phyloP scores from a whole-genome alignment of 1,139 yeast genomes.

The Protomyces inouyei region DNA sequence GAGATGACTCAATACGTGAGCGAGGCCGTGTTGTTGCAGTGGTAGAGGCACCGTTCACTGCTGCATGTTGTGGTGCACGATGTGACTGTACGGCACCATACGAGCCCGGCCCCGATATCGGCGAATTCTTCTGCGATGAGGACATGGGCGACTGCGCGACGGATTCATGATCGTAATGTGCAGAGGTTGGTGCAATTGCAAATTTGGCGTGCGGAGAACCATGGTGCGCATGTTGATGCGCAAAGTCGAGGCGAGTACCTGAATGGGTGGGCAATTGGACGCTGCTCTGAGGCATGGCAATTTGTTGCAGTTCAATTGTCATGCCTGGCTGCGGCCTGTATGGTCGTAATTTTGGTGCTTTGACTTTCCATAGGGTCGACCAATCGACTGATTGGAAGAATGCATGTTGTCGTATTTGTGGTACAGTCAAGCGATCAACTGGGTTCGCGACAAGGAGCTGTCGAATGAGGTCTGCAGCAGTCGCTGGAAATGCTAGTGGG shows the following conservation, averaged over 20 bases:
- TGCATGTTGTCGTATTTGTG: slow-evolving; percentile 63
- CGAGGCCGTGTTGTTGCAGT: background rate
- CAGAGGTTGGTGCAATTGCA: background rate
- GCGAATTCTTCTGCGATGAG: background rate
- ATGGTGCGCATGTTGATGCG: background rate
- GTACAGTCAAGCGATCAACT: slow-evolving; percentile 56
- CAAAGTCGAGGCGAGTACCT: background rate
- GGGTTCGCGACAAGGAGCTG: slow-evolving; percentile 64
- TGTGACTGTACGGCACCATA: background rate
- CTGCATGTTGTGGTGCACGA: background rate
- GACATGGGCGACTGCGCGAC: background rate
- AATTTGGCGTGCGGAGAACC: background rate
- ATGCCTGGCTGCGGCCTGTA: slow-evolving; percentile 11
- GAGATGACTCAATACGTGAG: slow-evolving; percentile 26
- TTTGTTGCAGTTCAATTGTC: background rate
- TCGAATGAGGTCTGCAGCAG: slow-evolving; percentile 67
- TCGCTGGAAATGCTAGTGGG: slow-evolving; percentile 69
- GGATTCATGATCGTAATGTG: background rate
- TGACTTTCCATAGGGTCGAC: slow-evolving; percentile 22
- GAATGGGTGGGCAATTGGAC: background rate
- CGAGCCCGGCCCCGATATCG: background rate
- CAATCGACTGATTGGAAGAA: slow-evolving; percentile 56
- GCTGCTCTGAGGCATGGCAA: background rate
- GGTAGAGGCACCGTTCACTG: background rate
- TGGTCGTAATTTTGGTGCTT: slow-evolving; percentile 23